phyloP scores from a whole-genome alignment of 176 grass and related monocot species.

The Alloteropsis semialata region DNA sequence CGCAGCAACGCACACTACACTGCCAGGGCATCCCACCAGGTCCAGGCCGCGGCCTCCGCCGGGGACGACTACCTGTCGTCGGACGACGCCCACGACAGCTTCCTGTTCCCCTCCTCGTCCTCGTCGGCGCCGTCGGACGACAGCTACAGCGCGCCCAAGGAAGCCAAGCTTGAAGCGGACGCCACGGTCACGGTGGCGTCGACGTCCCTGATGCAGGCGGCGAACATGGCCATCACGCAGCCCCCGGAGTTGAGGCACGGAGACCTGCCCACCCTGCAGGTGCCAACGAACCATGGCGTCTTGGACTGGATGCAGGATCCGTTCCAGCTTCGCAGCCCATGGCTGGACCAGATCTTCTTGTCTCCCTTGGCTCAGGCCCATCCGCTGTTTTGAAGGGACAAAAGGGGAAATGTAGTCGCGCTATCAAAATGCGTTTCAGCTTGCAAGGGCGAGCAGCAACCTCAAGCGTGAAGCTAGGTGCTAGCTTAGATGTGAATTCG shows the following conservation, averaged over 20 bases:
- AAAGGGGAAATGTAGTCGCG: not conserved
- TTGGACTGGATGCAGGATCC: slow-evolving; percentile 69
- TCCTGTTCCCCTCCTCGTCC: not conserved
- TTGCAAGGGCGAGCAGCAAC: not conserved
- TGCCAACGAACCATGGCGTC: slow-evolving; percentile 31
- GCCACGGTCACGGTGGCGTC: slow-evolving; percentile 34
- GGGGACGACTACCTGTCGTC: slow-evolving; percentile 37
- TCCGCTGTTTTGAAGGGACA: slow-evolving; percentile 45
- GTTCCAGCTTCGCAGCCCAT: slow-evolving; percentile 72
- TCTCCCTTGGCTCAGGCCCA: slow-evolving; percentile 53
- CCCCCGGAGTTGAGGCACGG: slow-evolving; percentile 24
- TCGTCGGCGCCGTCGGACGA: not conserved
- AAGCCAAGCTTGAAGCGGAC: slow-evolving; percentile 40
- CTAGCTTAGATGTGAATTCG: slow-evolving; percentile 17
- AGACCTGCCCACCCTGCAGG: slow-evolving; percentile 40
- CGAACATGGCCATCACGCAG: slow-evolving; percentile 32
- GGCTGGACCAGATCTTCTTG: slow-evolving; percentile 55
- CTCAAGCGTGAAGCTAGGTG: not conserved
- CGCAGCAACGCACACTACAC: not conserved
- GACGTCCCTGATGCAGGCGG: not conserved
- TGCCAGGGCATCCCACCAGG: slow-evolving; percentile 12
- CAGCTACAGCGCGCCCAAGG: slow-evolving; percentile 4
- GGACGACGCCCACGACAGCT: slow-evolving; percentile 43
- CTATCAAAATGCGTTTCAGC: not conserved
- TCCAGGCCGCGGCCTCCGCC: not conserved